Evolutionary conservation across 2,329 filamentous ascomycete species (phyloP), one percentile per base, ranked within the genome.

Genomic region (Conoideocrella luteorostrata): DNA sequence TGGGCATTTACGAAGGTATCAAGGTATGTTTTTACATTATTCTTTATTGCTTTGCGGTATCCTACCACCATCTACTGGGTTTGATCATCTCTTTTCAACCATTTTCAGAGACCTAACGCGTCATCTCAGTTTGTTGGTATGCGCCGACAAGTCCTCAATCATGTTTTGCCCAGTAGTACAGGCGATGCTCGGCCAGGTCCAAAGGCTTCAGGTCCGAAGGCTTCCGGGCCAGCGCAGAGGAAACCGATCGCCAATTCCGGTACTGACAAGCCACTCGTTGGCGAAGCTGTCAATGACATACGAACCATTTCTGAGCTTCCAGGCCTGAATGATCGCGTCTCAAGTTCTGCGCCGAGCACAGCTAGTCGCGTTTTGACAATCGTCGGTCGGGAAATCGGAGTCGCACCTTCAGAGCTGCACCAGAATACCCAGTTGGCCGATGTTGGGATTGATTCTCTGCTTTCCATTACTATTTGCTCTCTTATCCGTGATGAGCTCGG

Each of bases 351-450:
- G 26, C 26, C 26, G 26, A 29, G 26, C 26, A 13, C 26, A 29
- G 13, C 26, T 34, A 10, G 32, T 17, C 15, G 15, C 32, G 51
- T 52, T 21, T 29, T 47, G 58, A 64, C 37, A 61, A 69, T 50
- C 67, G 71, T 56, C 56, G 78, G 82, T n/a, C 70, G 74, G 29
- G 83, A 87, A 61, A 85, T 86, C 74, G 80, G 80, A 45, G 78
- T 86, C n/a, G 77, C 82, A 20, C 68, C 83, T 10, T 77, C 80
- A 23, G 82, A 86, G 52, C 68, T 80, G 23, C 59, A 74, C 3
- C 72, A 72, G 18, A 71, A 72, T 1, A 70, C 72, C 1, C 72
- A 78, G 50, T 64, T 80, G 43, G 70, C 71, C n/a, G 71, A 73
- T 3, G 62, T 79, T 11, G 77, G 77, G 3, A 76, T 80, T 65